phyloP scores from a whole-genome alignment of 2,329 filamentous ascomycete species.

The Xylariaceae sp. region DNA sequence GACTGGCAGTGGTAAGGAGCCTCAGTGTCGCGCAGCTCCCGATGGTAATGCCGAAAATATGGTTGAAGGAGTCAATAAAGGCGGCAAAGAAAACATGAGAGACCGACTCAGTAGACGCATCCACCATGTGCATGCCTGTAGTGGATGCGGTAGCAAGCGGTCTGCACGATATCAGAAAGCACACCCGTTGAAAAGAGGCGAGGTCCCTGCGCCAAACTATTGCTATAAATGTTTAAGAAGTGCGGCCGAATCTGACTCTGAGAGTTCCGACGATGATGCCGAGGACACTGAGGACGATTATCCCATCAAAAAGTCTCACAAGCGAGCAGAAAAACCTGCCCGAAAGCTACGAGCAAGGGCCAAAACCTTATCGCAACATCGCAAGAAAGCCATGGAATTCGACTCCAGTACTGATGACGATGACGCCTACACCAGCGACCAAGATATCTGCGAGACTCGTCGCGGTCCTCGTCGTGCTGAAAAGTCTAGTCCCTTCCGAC shows the following conservation, averaged over 20 bases:
- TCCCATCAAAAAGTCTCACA: conserved; percentile 4
- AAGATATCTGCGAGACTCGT: conserved; percentile 5
- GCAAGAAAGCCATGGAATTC: background rate
- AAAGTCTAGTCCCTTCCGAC: conserved; percentile 10
- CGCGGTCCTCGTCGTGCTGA: conserved; percentile 5
- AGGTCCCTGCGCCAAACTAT: conserved; percentile 24
- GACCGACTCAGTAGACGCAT: conserved; percentile 20
- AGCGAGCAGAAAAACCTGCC: background rate
- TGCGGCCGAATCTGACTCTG: conserved; percentile 10
- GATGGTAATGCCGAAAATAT: background rate
- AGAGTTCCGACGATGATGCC: conserved; percentile 1
- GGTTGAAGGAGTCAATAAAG: background rate
- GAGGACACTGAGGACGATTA: background rate
- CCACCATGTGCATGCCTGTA: conserved; percentile 24
- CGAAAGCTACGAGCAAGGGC: background rate
- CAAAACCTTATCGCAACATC: conserved; percentile 9
- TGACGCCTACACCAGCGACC: background rate
- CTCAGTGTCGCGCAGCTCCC: background rate
- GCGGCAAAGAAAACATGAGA: background rate
- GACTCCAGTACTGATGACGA: conserved; percentile 10
- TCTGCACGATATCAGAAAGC: conserved; percentile 22
- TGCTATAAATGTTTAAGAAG: conserved; percentile 20
- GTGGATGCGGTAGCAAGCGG: conserved; percentile 25
- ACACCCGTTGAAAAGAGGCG: conserved; percentile 25
- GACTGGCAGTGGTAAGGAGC: background rate